These are phyloP conservation scores for Globisporangium cylindrosporum DNA, from an alignment of 352 stramenopile species.

Conservation along the genomic window DNA sequence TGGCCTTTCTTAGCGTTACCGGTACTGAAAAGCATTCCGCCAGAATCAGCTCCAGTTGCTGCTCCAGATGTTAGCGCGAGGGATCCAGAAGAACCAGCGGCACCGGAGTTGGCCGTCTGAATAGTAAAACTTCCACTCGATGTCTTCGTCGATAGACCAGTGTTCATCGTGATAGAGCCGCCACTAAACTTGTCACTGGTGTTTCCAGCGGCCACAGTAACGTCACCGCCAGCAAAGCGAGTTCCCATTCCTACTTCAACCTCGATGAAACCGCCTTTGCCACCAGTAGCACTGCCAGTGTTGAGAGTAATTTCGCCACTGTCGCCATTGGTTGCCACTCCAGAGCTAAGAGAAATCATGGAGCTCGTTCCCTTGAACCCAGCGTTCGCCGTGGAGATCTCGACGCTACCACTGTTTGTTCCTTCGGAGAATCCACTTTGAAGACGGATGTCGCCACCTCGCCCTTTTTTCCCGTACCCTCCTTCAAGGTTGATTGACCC, in stretches of 20 bases:
- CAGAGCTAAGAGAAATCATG: constrained; percentile 45
- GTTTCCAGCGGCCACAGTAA: constrained; percentile 64
- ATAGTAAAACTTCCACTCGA: constrained; percentile 55
- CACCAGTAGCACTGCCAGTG: constrained; percentile 50
- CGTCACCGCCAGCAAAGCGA: constrained; percentile 45
- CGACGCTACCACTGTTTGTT: constrained; percentile 51
- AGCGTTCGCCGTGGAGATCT: constrained; percentile 51
- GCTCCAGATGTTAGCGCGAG: constrained; percentile 37
- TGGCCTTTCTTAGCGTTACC: constrained; percentile 38
- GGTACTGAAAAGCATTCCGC: constrained; percentile 29
- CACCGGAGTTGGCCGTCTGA: constrained; percentile 53
- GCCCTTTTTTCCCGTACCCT: constrained; percentile 58
- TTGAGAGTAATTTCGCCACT: constrained; percentile 60
- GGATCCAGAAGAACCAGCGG: constrained; percentile 50
- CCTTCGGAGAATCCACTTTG: constrained; percentile 51
- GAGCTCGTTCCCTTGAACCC: constrained; percentile 58
- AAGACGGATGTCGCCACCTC: constrained; percentile 49
- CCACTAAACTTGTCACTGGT: constrained; percentile 56
- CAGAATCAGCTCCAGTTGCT: constrained; percentile 32
- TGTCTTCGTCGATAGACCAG: constrained; percentile 49
- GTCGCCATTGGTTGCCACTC: constrained; percentile 53
- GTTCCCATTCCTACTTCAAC: constrained; percentile 55
- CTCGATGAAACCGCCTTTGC: constrained; percentile 58
- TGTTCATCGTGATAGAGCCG: constrained; percentile 53
- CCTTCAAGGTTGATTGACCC: constrained; percentile 69